Base-by-base conservation (phyloP, 1,284 basidiomycete genomes). In the Ceratobasidium theobromae region DNA sequence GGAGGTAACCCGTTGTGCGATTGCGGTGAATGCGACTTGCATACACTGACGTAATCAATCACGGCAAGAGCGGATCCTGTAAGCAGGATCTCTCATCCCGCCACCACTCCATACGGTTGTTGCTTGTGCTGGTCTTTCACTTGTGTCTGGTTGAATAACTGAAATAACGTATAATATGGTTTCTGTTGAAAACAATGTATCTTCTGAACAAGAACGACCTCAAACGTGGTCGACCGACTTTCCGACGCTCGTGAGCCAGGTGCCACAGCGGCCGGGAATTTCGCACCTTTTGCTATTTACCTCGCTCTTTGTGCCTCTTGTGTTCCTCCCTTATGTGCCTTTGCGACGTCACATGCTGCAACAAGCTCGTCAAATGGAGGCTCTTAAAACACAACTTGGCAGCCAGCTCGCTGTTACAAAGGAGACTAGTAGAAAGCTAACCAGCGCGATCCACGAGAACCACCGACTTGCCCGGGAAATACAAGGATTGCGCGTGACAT, bases 11-110 rank as follows among this genome's bases (percentile, higher is more conserved):
- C 21, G 51, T 12, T 38, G 35, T 14, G 14, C 14, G 23, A 38
- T 14, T 16, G 11, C 18, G 16, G 28, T 33, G 25, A 4, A 23
- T 33, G 35, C 28, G 43, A 48, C 48, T 40, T 23, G 35, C 35
- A 62, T 62, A 64, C 48, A 64, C 46, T 64, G 48, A 64, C 58
- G 58, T 64, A 64, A 64, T 12, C 58, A 64, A 33, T 52, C 46
- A 51, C 43, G 21, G 43, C 4, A 12, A 18, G 16, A 30, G 23
- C 21, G 25, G 41, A 45, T 30, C 25, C 28, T 51, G 48, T 51
- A 25, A 57, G 21, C n/a, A 30, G 32, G 48, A 51, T 52, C 46
- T 35, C 41, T 5, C 49, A 16, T 52, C 35, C 16, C 16, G 35
- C 16, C 35, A 16, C 35, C 35, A 38, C 35, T 38, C 8, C 35